Percentiles rank a stretch among this genome's conserved stretches.
Evolutionary conservation across 169 alveolate species (phyloP).

Genomic region (Haemoproteus tartakovskyi): DNA sequence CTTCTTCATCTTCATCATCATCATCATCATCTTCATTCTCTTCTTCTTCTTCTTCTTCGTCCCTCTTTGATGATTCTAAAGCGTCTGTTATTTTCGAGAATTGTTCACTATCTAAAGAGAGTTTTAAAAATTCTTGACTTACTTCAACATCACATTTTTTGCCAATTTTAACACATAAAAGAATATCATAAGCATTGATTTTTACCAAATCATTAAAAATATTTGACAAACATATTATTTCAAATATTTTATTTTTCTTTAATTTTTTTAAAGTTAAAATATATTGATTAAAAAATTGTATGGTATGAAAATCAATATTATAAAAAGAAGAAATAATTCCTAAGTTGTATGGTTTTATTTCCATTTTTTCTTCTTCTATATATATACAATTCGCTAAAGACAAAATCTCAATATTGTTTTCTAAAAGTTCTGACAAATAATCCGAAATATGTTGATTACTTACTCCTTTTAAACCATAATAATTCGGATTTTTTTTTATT

Average conservation of each 20-base stretch:
- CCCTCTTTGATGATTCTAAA: too few relatives aligned
- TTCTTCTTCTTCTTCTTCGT: slow-evolving; percentile 65
- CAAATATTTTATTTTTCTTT: slow-evolving; percentile 20
- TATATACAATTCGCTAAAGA: slow-evolving; percentile 92
- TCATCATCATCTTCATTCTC: neutral
- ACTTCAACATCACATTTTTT: slow-evolving; percentile 18
- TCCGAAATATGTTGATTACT: slow-evolving; percentile 92
- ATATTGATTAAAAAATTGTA: slow-evolving; percentile 55
- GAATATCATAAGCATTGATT: slow-evolving; percentile 11
- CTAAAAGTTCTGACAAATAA: slow-evolving; percentile 94
- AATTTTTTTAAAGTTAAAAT: slow-evolving; percentile 7
- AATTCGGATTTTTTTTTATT: slow-evolving; percentile 97
- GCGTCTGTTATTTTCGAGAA: slow-evolving; percentile 63
- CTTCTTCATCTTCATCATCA: too few relatives aligned
- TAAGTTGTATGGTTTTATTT: slow-evolving; percentile 87
- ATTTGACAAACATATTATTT: slow-evolving; percentile 10
- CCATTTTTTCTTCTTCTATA: slow-evolving; percentile 86
- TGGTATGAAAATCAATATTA: slow-evolving; percentile 32
- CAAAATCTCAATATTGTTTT: slow-evolving; percentile 88
- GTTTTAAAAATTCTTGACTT: slow-evolving; percentile 18
- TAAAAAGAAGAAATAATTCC: slow-evolving; percentile 63
- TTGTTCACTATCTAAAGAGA: slow-evolving; percentile 15
- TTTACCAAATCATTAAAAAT: slow-evolving; percentile 74
- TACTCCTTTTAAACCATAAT: slow-evolving; percentile 94
- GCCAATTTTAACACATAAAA: slow-evolving; percentile 30